These are phyloP conservation scores for Naematelia encephala DNA, from an alignment of 768 basidiomycete genomes.

Conservation along the genomic window DNA sequence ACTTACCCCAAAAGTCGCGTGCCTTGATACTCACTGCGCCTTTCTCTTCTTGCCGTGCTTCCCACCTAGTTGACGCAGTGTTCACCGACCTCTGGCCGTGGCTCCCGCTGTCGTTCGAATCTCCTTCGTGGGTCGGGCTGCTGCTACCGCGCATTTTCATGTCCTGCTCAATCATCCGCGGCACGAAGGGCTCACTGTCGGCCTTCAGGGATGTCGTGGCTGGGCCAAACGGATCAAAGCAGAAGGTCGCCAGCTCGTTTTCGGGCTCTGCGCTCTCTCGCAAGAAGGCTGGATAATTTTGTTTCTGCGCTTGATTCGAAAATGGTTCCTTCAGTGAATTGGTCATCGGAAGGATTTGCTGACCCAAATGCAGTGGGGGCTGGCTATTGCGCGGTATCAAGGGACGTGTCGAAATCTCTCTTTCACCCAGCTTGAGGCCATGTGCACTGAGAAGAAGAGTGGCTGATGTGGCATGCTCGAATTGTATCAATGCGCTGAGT, in stretches of 20 bases:
- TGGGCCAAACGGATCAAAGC: neutral
- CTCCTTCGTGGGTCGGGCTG: neutral
- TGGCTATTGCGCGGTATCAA: slow-evolving; percentile 6
- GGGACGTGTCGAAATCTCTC: slow-evolving; percentile 17
- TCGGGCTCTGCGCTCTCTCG: neutral
- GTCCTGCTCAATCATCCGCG: neutral
- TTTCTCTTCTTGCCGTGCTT: neutral
- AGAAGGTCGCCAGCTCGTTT: neutral
- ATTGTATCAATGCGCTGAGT: slow-evolving; percentile 29
- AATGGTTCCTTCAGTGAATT: no score
- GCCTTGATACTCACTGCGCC: no score
- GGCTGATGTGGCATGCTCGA: slow-evolving; percentile 29
- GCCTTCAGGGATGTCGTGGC: neutral
- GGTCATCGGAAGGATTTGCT: no score
- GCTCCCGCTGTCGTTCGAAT: neutral
- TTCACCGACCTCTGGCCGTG: neutral
- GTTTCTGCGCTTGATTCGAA: neutral
- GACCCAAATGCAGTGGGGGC: neutral
- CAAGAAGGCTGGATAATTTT: neutral
- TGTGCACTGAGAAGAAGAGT: slow-evolving; percentile 24
- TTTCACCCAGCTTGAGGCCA: slow-evolving; percentile 26
- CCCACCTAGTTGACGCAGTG: neutral
- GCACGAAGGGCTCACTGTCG: neutral
- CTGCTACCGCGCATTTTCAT: neutral
- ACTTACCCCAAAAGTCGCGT: no score